Evolutionary conservation across 2,329 filamentous ascomycete species (phyloP).

Genomic region (Cladosporium sphaerospermum): DNA sequence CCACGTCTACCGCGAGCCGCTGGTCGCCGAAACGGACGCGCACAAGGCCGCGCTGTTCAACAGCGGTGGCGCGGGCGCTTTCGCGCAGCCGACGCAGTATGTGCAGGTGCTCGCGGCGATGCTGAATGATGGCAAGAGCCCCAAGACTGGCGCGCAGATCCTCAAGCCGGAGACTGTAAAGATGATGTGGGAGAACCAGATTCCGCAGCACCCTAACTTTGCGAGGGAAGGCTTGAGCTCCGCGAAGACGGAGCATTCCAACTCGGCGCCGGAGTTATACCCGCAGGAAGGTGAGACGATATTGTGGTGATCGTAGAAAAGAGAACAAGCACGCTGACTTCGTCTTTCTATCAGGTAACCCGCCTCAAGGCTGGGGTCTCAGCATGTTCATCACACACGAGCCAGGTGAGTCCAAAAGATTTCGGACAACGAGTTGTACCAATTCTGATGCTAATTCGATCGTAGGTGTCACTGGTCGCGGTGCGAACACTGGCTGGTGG

Average conservation of each 20-base stretch:
- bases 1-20: conserved; percentile 45
- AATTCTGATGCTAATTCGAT: too few species aligned
- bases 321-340: background rate
- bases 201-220: conserved; percentile 31
- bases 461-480: conserved; percentile 24
- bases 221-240: conserved; percentile 27
- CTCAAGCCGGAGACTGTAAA: conserved; percentile 54
- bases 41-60: conserved; percentile 47
- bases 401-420: conserved; percentile 16
- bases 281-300: conserved; percentile 25
- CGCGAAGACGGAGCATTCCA: conserved; percentile 30
- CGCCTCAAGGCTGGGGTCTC: conserved; percentile 60
- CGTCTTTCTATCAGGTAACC: conserved; percentile 30
- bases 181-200: conserved; percentile 56
- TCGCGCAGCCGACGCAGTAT: conserved; percentile 55
- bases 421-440: background rate
- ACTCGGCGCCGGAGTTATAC: conserved; percentile 44
- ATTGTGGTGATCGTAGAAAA: background rate
- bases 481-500: conserved; percentile 30
- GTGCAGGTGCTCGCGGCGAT: conserved; percentile 56
- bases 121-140: conserved; percentile 58
- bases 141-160: conserved; percentile 49
- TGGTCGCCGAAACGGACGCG: conserved; percentile 40
- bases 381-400: conserved; percentile 31
- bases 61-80: conserved; percentile 57